A percentile compares a stretch with the other conserved stretches of the same genome.
These are phyloP conservation scores for Emericellopsis terricola DNA, from an alignment of 495 filamentous ascomycete species.

Conservation along the genomic window DNA sequence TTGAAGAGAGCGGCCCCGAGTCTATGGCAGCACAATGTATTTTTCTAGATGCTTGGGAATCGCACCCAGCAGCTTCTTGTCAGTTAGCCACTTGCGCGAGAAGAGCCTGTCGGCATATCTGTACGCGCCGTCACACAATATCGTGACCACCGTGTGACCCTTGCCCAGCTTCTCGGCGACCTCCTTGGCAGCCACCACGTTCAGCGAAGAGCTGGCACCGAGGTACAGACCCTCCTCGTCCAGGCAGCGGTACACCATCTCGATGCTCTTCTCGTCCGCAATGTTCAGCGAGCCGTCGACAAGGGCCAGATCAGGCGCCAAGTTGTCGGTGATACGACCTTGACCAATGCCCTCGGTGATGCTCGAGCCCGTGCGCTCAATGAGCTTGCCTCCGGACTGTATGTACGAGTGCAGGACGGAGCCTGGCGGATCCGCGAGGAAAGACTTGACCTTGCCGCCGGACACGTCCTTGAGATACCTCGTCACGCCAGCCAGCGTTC, in stretches of 20 bases:
- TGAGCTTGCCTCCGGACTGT: slow-evolving; percentile 61
- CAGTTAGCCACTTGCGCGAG: slow-evolving; percentile 69
- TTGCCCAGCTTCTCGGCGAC: slow-evolving; percentile 78
- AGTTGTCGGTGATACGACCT: slow-evolving; percentile 88
- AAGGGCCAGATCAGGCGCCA: slow-evolving; percentile 66
- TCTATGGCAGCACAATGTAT: slow-evolving; percentile 77
- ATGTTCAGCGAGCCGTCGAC: slow-evolving; percentile 79
- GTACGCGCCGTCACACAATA: slow-evolving; percentile 90
- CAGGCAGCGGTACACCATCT: slow-evolving; percentile 93
- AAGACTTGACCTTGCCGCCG: slow-evolving; percentile 69
- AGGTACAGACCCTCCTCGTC: slow-evolving; percentile 95
- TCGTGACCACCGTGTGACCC: slow-evolving; percentile 81
- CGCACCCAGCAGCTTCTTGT: slow-evolving; percentile 65
- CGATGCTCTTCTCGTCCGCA: slow-evolving; percentile 82
- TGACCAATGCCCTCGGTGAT: slow-evolving; percentile 98
- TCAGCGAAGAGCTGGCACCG: slow-evolving; percentile 83
- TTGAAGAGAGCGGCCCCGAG: too few relatives aligned
- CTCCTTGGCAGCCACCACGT: slow-evolving; percentile 90
- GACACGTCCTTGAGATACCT: slow-evolving; percentile 72
- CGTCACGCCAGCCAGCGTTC: slow-evolving; percentile 80
- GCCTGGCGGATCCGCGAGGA: slow-evolving; percentile 86
- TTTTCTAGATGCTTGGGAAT: slow-evolving; percentile 74
- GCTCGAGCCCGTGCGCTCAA: slow-evolving; percentile 65
- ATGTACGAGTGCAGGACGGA: slow-evolving; percentile 87
- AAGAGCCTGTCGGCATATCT: slow-evolving; percentile 90